phyloP scores from a whole-genome alignment of 2,329 filamentous ascomycete species.

The Ophiostoma himal-ulmi region DNA sequence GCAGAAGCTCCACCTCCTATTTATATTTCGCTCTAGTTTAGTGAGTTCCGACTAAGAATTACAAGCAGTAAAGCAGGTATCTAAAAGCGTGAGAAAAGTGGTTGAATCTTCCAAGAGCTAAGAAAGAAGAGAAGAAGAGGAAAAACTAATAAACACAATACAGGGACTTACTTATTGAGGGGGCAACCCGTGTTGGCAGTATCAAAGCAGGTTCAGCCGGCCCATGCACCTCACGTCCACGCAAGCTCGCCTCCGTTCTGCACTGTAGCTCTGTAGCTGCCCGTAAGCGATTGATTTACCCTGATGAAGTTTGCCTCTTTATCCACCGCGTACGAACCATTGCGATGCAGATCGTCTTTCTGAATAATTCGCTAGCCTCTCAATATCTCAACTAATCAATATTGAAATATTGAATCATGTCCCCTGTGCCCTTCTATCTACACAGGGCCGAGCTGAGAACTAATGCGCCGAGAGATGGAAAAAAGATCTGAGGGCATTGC shows the following conservation, averaged over 20 bases:
- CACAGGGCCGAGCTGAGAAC: neutral
- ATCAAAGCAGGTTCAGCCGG: too few relatives aligned
- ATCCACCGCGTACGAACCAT: neutral
- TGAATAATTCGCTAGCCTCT: neutral
- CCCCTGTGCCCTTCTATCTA: neutral
- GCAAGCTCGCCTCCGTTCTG: neutral
- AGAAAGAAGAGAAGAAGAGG: too few relatives aligned
- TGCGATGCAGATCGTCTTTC: neutral
- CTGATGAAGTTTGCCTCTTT: neutral
- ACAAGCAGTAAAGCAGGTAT: neutral
- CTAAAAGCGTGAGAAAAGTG: too few relatives aligned
- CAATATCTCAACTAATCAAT: neutral
- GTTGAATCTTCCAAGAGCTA: too few relatives aligned
- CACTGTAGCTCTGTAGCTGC: neutral
- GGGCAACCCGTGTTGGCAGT: too few relatives aligned
- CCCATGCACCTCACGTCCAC: neutral
- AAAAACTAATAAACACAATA: too few relatives aligned
- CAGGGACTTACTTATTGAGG: too few relatives aligned
- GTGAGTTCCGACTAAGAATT: neutral
- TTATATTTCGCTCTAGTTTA: neutral
- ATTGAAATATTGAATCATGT: neutral
- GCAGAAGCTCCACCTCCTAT: neutral
- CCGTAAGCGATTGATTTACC: neutral
- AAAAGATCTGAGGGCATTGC: neutral
- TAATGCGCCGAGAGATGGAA: slow-evolving; percentile 7